Base-by-base conservation (phyloP, 2,329 filamentous ascomycete species). In the Colletotrichum incanum region DNA sequence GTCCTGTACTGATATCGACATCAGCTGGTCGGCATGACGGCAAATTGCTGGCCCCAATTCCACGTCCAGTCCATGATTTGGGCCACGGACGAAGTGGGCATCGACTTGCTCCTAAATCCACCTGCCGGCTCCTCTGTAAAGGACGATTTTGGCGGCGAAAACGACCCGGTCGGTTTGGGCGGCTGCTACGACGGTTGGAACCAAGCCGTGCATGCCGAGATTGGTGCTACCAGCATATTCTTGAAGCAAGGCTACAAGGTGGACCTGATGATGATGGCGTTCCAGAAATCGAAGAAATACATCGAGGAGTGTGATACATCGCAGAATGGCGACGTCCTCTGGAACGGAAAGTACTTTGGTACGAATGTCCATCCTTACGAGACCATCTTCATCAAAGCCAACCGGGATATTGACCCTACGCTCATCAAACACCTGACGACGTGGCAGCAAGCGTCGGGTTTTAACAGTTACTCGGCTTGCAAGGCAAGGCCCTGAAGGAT, bases 61-160 rank as follows among this genome's bases (percentile, higher is more conserved):
- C 81, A 83, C 72, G 73, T 83, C 2, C 81, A 84, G 73, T 80
- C 80, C 50, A 82, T 81, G 78, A 78, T 84, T 62, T 80, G 77
- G 75, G 81, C 82, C 12, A 84, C 82, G 9, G 82, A 84, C 76
- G 61, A 73, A 18, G 72, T 79, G n/a, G 83, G 82, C 74, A 82
- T 84, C 70, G 73, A 75, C 11, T 59, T 82, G 34, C 75, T 84
- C 1, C 78, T 84, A 41, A 75, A 82, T 74, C 78, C 78, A 5
- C 75, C 76, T 0, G 41, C 70, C 2, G 72, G 75, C 37, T 63
- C 67, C 16, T 73, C 67, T 2, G 63, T 69, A 8, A 64, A 71
- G 18, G 78, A 78, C 56, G 61, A 75, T 28, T 81, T 76, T 39
- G 80, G 79, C 34, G 49, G 41, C 12, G 67, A 65, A 26, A 50